Conservation (phyloP, 768 basidiomycete species). For the Auriscalpium orientale region DNA sequence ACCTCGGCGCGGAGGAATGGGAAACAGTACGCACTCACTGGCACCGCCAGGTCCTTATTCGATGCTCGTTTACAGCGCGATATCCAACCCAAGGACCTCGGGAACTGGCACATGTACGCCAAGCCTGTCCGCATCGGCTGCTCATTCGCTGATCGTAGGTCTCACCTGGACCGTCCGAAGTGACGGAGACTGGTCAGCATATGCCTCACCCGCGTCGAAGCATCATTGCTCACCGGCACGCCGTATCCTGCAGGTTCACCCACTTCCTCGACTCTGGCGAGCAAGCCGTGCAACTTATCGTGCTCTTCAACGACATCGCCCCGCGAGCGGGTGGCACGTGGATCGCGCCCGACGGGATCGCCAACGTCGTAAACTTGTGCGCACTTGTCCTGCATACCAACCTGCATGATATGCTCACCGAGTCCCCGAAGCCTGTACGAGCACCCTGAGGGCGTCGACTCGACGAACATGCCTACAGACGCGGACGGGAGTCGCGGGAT, state of each 20-base stretch:
- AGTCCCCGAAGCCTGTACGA: conserved; percentile 12
- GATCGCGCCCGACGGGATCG: conserved; percentile 29
- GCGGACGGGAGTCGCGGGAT: conserved; percentile 16
- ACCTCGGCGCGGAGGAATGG: conserved; percentile 26
- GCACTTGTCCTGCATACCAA: neutral
- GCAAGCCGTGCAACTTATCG: conserved; percentile 29
- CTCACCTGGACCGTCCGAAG: neutral
- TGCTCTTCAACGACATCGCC: conserved; percentile 27
- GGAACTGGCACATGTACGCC: conserved; percentile 28
- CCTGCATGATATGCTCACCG: neutral
- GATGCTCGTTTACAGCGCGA: conserved; percentile 1
- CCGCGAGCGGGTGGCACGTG: conserved; percentile 29
- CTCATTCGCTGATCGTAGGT: no score
- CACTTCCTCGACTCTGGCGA: conserved; percentile 34
- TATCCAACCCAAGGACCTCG: conserved; percentile 23
- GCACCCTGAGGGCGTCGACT: conserved; percentile 15
- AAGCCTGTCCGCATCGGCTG: no score
- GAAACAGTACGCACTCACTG: conserved; percentile 8
- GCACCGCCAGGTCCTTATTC: neutral
- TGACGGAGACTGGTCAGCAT: conserved; percentile 22
- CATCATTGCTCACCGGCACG: no score
- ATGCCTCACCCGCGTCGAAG: no score
- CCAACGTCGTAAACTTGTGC: conserved; percentile 18
- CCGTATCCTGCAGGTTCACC: conserved; percentile 13
- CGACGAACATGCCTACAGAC: conserved; percentile 9